Evolutionary conservation across 2,329 filamentous ascomycete species (phyloP).

Genomic region (Grosmannia huntii): DNA sequence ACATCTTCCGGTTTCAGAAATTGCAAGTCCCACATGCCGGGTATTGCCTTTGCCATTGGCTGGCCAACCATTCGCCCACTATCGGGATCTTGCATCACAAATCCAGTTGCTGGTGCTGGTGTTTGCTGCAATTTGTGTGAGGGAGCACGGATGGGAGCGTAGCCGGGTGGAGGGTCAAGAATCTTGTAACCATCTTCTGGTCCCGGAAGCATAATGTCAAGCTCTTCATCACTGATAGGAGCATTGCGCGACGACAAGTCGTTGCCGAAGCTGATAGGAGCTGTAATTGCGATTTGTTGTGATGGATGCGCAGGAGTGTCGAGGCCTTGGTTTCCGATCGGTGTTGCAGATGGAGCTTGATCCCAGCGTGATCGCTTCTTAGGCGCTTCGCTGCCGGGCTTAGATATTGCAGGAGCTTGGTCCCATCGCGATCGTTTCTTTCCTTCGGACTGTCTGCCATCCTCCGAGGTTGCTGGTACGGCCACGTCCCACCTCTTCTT

Average conservation of each 20-base stretch:
- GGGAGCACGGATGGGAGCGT: slow-evolving; percentile 68
- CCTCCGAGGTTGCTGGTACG: slow-evolving; percentile 32
- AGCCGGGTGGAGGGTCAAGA: slow-evolving; percentile 80
- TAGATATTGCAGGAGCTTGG: slow-evolving; percentile 50
- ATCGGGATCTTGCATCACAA: slow-evolving; percentile 96
- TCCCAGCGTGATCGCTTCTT: slow-evolving; percentile 85
- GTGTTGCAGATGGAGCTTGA: slow-evolving; percentile 66
- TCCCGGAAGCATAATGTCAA: slow-evolving; percentile 79
- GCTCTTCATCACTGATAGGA: slow-evolving; percentile 81
- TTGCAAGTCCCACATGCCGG: slow-evolving; percentile 87
- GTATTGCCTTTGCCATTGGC: slow-evolving; percentile 88
- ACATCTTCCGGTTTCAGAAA: slow-evolving; percentile 99
- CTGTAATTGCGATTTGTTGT: slow-evolving; percentile 35
- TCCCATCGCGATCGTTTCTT: slow-evolving; percentile 87
- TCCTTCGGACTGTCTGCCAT: slow-evolving; percentile 31
- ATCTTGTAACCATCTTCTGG: slow-evolving; percentile 89
- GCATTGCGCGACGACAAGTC: slow-evolving; percentile 72
- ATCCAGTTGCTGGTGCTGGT: slow-evolving; percentile 65
- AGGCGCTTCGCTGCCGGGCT: slow-evolving; percentile 34
- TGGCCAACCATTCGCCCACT: slow-evolving; percentile 73
- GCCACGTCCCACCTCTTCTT: slow-evolving; percentile 92
- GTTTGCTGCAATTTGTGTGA: slow-evolving; percentile 64
- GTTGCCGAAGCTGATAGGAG: slow-evolving; percentile 56
- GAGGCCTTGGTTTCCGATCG: slow-evolving; percentile 59
- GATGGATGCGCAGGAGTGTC: slow-evolving; percentile 67